phyloP scores from a whole-genome alignment of 371 early-diverging fungal genomes.

The Mortierella sp. region DNA sequence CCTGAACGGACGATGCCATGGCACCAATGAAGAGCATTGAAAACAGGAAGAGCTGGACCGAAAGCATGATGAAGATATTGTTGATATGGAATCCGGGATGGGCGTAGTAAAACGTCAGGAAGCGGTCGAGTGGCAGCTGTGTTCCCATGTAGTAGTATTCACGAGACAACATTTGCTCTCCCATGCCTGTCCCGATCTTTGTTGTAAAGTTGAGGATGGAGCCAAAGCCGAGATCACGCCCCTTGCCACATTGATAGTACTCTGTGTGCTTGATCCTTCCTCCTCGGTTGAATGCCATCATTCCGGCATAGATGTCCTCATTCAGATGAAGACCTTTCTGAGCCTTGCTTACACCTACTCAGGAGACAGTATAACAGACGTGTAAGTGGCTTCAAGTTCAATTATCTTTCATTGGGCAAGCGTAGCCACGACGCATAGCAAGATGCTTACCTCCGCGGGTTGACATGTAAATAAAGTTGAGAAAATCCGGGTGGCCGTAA shows the following conservation, averaged over 20 bases:
- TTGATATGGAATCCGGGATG: slow-evolving; percentile 94
- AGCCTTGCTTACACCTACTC: slow-evolving; percentile 81
- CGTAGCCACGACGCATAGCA: neutral
- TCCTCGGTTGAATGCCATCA: slow-evolving; percentile 88
- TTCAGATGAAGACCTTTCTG: slow-evolving; percentile 93
- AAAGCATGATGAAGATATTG: slow-evolving; percentile 89
- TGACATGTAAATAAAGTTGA: slow-evolving; percentile 90
- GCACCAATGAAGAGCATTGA: slow-evolving; percentile 80
- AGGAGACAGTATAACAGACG: slow-evolving; percentile 1
- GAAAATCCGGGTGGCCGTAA: slow-evolving; percentile 94
- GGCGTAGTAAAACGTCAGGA: slow-evolving; percentile 90
- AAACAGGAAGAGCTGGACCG: slow-evolving; percentile 87
- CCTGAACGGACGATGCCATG: slow-evolving; percentile 69
- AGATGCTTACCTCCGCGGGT: slow-evolving; percentile 77
- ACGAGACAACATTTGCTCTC: slow-evolving; percentile 91
- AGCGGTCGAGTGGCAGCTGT: slow-evolving; percentile 84
- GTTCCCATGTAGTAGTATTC: slow-evolving; percentile 92
- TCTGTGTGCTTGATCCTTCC: slow-evolving; percentile 92
- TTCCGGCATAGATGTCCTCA: slow-evolving; percentile 94
- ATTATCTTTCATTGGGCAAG: neutral
- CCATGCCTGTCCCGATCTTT: slow-evolving; percentile 94
- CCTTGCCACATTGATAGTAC: slow-evolving; percentile 94
- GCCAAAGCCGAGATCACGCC: slow-evolving; percentile 91
- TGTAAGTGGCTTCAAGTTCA: neutral
- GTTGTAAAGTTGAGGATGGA: slow-evolving; percentile 91